Base-by-base conservation (phyloP, 345 rosid species). In the Lepidium sativum region DNA sequence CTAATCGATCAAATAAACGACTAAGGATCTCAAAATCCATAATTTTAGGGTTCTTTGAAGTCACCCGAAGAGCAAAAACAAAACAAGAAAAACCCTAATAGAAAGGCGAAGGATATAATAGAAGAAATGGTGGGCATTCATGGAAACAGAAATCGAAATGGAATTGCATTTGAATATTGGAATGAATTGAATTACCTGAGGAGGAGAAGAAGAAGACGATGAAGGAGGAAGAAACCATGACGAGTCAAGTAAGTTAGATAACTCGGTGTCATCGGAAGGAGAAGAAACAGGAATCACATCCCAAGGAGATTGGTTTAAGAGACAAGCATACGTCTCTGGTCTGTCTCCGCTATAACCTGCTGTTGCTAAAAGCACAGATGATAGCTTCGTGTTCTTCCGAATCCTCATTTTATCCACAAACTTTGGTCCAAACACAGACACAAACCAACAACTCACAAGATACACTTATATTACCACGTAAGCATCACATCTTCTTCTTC, bases 221-320 rank as follows among this genome's bases (percentile, higher is more conserved):
- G 67, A 15, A 40, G 35, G 16, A 59, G 62, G 71, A 18, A 43
- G 61, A 35, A 60, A 54, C 77, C 77, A 73, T 49, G 68, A 66
- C 51, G 77, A 73, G 62, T 72, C 76, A 29, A 65, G 38, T 60
- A 58, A 62, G 67, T 73, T 73, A 37, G 43, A 27, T 35, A 72
- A 65, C 42, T 52, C 76, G 25, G 33, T 35, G 6, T 61, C 59
- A 45, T 27, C 43, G 15, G 69, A 14, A 16, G 48, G 17, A 51
- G 32, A 9, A 51, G 33, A 9, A 10, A 66, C 38, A 8, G 71
- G 35, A 80, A 84, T 82, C 81, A 85, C 96, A 87, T 92, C 98
- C 98, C 98, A 89, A 13, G 96, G 96, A 39, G 98, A 89, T 83
- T 89, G 95, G 88, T 89, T 92, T n/a, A 92, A 83, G 71, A 75